A percentile compares a stretch with the other conserved stretches of the same genome.
Conservation (phyloP, 1,284 basidiomycete species). For the Trichosporon inkin region DNA sequence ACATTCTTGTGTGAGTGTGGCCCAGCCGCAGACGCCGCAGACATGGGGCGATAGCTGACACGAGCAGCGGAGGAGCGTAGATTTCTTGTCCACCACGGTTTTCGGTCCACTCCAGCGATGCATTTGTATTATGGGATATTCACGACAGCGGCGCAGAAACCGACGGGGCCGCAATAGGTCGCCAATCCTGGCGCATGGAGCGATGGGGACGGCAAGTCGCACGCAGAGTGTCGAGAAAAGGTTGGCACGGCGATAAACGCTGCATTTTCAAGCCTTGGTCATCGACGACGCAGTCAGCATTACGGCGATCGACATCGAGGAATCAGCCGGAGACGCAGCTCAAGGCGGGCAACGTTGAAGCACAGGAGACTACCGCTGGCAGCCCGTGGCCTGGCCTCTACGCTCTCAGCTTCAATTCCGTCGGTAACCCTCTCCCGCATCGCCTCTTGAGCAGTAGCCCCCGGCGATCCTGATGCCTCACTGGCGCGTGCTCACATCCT, state of each 20-base stretch:
- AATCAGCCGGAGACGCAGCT: background rate
- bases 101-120: conserved; percentile 12
- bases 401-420: too few relatives aligned
- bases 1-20: conserved; percentile 92
- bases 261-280: too few relatives aligned
- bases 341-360: background rate
- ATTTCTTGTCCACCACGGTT: background rate
- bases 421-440: too few relatives aligned
- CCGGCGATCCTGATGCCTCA: too few relatives aligned
- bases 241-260: too few relatives aligned
- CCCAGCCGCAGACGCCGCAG: too few relatives aligned
- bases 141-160: background rate
- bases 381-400: too few relatives aligned
- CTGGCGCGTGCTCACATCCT: background rate
- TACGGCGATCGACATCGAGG: background rate
- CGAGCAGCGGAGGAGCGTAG: conserved; percentile 22
- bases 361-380: too few relatives aligned
- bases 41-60: conserved; percentile 11
- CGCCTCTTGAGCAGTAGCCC: background rate
- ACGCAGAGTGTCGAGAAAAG: too few relatives aligned
- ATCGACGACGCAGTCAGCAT: too few relatives aligned
- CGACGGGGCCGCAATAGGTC: background rate
- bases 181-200: background rate
- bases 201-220: background rate
- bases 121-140: conserved; percentile 19